Base-by-base conservation (phyloP, 1,284 basidiomycete genomes). In the Cutaneotrichosporon sp. region DNA sequence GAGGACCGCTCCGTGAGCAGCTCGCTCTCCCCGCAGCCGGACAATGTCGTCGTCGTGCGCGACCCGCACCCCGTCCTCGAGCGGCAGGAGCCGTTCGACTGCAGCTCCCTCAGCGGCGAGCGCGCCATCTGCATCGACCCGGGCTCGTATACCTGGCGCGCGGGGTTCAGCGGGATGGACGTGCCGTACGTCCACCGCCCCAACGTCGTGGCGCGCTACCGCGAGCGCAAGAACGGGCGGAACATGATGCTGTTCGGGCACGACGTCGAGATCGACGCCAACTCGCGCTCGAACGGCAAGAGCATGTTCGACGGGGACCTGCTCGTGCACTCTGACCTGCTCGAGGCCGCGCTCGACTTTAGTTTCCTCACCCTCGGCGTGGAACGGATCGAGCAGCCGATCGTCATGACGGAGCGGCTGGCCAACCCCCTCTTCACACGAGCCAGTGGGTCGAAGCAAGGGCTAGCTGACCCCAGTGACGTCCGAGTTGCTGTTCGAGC, bases 271-370 rank as follows among this genome's bases (percentile, higher is more conserved):
- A 82, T 87, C 14, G 94, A 98, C 73, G 88, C 88, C 55, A 88
- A 87, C 14, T 88, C 90, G 59, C 86, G 89, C 67, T 85, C 87
- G 1, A 90, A 92, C 74, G 83, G 87, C 14, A 87, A 87, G 71
- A 87, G 86, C 1, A 88, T 93, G 66, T 95, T 89, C 87, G 94
- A 97, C 76, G 92, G 91, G 1, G 94, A 95, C 73, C 85, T 95
- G 24, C 78, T 97, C 56, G 83, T 92, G 68, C 94, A 93, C 75
- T 90, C 89, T 70, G 95, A 97, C 78, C 87, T 91, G 42, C 82
- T 97, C 95, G 95, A 99, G 83, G 89, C 91, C 75, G 90, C 92
- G 4, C 81, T 99, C 54, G 95, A 99, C 81, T 95, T 90, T 80
- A 89, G 91, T 38, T 95, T 98, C 75, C 83, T 90, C 58, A 88